Evolutionary conservation across 2,329 filamentous ascomycete genomes (phyloP), one percentile per base, ranked within the genome.

Genomic region (Stylonectria norvegica): DNA sequence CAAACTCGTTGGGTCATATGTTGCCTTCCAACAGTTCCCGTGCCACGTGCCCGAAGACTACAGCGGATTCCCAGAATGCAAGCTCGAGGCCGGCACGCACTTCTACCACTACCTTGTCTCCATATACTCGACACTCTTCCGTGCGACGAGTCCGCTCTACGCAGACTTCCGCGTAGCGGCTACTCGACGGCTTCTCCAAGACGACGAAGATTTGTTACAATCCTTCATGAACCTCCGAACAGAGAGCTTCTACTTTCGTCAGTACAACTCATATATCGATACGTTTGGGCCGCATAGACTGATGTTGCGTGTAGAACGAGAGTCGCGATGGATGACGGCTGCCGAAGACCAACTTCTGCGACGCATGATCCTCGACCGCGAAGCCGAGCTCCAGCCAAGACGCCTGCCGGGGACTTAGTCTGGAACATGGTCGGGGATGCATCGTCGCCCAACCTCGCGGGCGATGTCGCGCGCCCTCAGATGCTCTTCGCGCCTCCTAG

Each of bases 21-120:
- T 58, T 35, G 55, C 55, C 12, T 58, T 58, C 19, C 52, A 55
- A 35, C 47, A 55, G 19, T 58, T 58, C 18, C 55, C 55, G 20
- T 58, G 55, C 17, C 55, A 58, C 48, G 55, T 57, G 9, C 55
- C 55, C 8, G 42, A 58, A 30, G 53, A 58, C 40, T 57, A 58
- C 22, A 58, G 47, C 35, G 52, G 55, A 15, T 58, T 58, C 33
- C 55, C 55, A 1, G 47, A 58, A 25, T 53, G 50, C 42, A 58
- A 58, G 36, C 27, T 58, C 15, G 53, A 58, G 38, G 50, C 47
- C 3, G 55, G 55, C 17, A 58, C 53, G 4, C 53, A 57, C 34
- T 56, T 58, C 32, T 58, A 58, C 42, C 53, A 57, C 30, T 57
- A 57, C 33, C 48, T 58, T 12, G 52, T 58, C 15, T 57, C 55